phyloP scores from a whole-genome alignment of 2,329 filamentous ascomycete genomes.

The Exophiala alcalophila region DNA sequence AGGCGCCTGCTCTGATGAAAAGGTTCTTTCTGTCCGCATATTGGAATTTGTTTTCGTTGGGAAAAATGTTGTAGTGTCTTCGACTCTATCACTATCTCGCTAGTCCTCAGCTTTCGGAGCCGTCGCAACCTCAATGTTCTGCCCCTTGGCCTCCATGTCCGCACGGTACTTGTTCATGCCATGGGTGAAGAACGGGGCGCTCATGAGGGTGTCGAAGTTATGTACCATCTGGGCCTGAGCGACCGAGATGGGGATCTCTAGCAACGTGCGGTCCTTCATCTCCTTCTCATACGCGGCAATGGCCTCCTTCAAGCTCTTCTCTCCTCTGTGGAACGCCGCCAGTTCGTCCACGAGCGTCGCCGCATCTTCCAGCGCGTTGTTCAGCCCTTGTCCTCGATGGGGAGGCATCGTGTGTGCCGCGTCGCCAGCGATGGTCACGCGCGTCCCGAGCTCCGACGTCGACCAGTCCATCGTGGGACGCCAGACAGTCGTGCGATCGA shows the following conservation, averaged over 20 bases:
- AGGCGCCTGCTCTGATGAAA: too few relatives aligned
- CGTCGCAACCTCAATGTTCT: too few relatives aligned
- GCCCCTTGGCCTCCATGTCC: neutral
- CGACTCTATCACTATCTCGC: too few relatives aligned
- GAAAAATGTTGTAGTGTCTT: too few relatives aligned
- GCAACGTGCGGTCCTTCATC: constrained; percentile 40
- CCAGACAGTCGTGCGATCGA: constrained; percentile 27
- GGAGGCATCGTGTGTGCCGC: constrained; percentile 63
- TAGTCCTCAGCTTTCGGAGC: too few relatives aligned
- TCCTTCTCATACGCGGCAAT: constrained; percentile 36
- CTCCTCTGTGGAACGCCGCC: constrained; percentile 2
- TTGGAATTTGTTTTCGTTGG: too few relatives aligned
- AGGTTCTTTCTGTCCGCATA: too few relatives aligned
- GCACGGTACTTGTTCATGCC: constrained; percentile 13
- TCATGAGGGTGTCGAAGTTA: constrained; percentile 36
- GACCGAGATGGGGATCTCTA: constrained; percentile 44
- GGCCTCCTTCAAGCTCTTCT: constrained; percentile 22
- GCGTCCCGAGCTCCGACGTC: constrained; percentile 29
- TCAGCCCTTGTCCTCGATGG: constrained; percentile 58
- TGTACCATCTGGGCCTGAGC: constrained; percentile 47
- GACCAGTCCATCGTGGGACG: constrained; percentile 27
- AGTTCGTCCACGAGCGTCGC: constrained; percentile 38
- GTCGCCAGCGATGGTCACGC: constrained; percentile 55
- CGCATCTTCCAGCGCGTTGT: constrained; percentile 57
- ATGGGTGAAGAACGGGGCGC: constrained; percentile 10